Evolutionary conservation across 495 filamentous ascomycete species (phyloP), one percentile per base, ranked within the genome.

Genomic region (Talaromyces adpressus): DNA sequence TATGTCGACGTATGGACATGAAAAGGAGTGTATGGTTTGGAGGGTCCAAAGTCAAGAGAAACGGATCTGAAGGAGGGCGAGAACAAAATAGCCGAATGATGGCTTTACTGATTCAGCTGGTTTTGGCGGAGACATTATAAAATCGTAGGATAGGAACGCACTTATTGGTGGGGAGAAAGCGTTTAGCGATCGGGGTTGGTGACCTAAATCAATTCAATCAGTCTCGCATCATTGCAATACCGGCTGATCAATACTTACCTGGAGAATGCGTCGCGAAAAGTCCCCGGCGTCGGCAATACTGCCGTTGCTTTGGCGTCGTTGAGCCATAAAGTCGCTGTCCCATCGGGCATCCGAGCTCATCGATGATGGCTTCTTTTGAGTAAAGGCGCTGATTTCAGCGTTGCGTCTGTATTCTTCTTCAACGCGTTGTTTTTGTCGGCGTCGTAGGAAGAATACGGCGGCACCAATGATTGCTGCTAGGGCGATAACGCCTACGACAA

Each of bases 221-320:
- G 18, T 29, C 66, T 1, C 36, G 36, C n/a, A 14, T 41, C 36
- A 12, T 16, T 3, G 36, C 12, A 41, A 41, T 3, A 3, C 36
- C 3, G 9, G 2, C 5, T 6, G 1, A 22, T 16, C 22, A 14
- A 11, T 8, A 75, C 83, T 62, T 79, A 94, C 94, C 86, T 94
- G 91, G 71, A 98, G 82, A 73, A 98, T 96, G 70, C 89, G 89
- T 74, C 94, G 85, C 63, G 94, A 97, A 77, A 97, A 98, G 75
- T 98, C 94, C 73, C 95, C 86, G 76, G 97, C 94, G 72, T 98
- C 95, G 68, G 93, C 93, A 71, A 98, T 98, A 77, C 93, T 97
- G 67, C 93, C 94, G 75, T 93, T 91, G 75, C 94, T 98, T 79
- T 93, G 87, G 73, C 94, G 85, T 70, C 92, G 82, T 67, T 94